A percentile compares a stretch with the other conserved stretches of the same genome.
Conservation (phyloP, 2,329 filamentous ascomycete genomes). For the Pseudonectria buxi region DNA sequence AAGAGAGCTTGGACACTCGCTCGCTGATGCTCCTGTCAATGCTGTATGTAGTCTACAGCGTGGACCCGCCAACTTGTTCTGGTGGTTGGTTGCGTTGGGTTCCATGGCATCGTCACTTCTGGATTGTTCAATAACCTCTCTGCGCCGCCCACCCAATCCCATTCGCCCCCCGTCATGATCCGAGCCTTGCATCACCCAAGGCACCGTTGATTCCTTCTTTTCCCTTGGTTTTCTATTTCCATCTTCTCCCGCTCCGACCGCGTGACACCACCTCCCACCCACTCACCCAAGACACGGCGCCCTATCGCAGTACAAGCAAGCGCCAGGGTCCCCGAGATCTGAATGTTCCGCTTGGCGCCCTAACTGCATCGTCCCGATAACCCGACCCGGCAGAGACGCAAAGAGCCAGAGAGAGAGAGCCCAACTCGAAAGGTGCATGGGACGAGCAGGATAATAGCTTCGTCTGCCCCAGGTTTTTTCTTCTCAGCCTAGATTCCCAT, state of each 20-base stretch:
- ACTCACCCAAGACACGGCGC: slow-evolving; percentile 5
- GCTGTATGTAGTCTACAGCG: too few relatives aligned
- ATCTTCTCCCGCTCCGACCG: slow-evolving; percentile 19
- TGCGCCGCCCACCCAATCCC: slow-evolving; percentile 25
- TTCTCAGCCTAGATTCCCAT: slow-evolving; percentile 13
- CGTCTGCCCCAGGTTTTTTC: slow-evolving; percentile 24
- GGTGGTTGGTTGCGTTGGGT: too few relatives aligned
- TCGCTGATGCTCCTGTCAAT: too few relatives aligned
- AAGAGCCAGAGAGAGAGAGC: slow-evolving; percentile 24
- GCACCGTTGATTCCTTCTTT: slow-evolving; percentile 15
- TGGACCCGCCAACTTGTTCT: neutral
- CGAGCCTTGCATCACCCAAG: slow-evolving; percentile 25
- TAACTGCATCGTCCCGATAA: slow-evolving; percentile 28
- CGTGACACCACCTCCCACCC: slow-evolving; percentile 17
- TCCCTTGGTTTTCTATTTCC: slow-evolving; percentile 11
- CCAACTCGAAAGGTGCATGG: too few relatives aligned
- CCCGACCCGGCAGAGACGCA: slow-evolving; percentile 27
- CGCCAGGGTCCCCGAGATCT: slow-evolving; percentile 14
- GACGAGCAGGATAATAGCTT: slow-evolving; percentile 22
- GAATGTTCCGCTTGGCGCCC: slow-evolving; percentile 19
- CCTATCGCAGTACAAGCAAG: slow-evolving; percentile 5
- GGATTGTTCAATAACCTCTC: slow-evolving; percentile 22
- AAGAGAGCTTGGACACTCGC: too few relatives aligned
- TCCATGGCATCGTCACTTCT: neutral
- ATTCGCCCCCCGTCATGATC: slow-evolving; percentile 19